Evolutionary conservation across 2,329 filamentous ascomycete species (phyloP).

Genomic region (Alternaria alternata): DNA sequence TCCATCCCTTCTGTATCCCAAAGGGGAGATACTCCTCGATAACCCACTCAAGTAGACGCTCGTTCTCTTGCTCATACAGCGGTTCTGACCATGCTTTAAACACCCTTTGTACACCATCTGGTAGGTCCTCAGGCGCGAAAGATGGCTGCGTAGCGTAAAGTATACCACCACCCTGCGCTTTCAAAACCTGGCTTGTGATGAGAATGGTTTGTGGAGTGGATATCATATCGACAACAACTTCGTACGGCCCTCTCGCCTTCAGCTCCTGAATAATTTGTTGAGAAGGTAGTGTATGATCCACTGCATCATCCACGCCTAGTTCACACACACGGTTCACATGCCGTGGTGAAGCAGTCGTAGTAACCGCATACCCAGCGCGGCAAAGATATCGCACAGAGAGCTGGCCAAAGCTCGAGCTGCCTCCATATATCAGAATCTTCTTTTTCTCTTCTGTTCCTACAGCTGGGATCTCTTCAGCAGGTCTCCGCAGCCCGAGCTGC

Average conservation of each 20-base stretch:
- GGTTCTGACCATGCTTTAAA: background rate
- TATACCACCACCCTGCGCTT: background rate
- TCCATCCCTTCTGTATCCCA: background rate
- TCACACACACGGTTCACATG: background rate
- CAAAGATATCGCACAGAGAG: background rate
- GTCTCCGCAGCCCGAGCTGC: background rate
- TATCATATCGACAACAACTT: background rate
- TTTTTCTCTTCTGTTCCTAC: background rate
- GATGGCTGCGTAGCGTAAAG: background rate
- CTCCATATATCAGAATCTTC: background rate
- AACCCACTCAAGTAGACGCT: background rate
- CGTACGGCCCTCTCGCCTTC: background rate
- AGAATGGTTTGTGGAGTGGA: background rate
- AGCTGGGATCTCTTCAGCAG: too few relatives aligned
- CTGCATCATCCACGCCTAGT: rapidly evolving
- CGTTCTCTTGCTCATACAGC: background rate
- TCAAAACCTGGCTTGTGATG: background rate
- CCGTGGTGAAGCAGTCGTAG: background rate
- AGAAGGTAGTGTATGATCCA: background rate
- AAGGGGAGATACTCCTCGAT: background rate
- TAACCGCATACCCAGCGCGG: background rate
- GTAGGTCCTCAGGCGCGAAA: background rate
- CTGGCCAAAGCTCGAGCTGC: background rate
- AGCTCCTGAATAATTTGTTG: background rate
- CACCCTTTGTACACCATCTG: background rate